Conservation (phyloP, 202 grass and related monocot genomes). For the Bolboschoenoplectus hybrid region DNA sequence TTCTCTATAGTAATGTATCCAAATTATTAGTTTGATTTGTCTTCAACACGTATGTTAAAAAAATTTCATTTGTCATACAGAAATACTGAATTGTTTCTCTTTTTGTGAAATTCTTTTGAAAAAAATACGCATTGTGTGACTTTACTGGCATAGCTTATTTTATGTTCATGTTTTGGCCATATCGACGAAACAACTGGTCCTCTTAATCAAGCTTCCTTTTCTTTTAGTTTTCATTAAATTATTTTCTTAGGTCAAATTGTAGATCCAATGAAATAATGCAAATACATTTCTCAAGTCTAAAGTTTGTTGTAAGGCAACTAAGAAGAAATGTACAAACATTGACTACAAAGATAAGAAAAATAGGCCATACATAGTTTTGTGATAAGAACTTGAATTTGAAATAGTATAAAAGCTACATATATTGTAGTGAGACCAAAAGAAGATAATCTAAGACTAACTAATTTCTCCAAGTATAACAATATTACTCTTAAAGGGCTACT, state of each 20-base stretch:
- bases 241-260: neutral
- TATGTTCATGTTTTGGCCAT: neutral
- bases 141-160: neutral
- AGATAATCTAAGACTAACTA: neutral
- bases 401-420: neutral
- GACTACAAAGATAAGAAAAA: constrained; percentile 2
- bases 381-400: constrained; percentile 15
- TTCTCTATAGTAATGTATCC: neutral
- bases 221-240: neutral
- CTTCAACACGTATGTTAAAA: neutral
- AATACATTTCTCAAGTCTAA: neutral
- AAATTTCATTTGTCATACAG: neutral
- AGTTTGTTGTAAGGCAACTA: neutral
- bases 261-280: neutral
- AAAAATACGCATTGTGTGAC: neutral
- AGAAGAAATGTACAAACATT: neutral
- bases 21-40: neutral
- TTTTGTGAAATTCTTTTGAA: constrained; percentile 17
- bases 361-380: neutral
- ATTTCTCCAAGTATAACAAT: neutral
- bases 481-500: constrained; percentile 44
- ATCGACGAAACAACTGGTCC: neutral
- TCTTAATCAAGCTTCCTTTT: neutral
- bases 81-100: neutral
- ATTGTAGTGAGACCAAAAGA: neutral